Evolutionary conservation across 2,329 filamentous ascomycete species (phyloP).

Genomic region (Conoideocrella luteorostrata): DNA sequence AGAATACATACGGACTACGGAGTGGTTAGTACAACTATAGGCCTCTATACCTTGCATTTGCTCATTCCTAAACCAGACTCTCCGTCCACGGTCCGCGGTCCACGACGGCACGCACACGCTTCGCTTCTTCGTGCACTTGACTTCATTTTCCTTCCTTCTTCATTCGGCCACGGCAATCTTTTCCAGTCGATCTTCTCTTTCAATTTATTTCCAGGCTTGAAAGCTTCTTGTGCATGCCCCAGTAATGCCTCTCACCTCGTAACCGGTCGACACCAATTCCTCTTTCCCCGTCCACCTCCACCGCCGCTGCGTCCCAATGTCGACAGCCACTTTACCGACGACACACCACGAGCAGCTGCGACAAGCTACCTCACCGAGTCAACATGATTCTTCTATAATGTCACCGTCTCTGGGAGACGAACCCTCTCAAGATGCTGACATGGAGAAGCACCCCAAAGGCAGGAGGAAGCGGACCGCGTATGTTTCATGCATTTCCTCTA

Average conservation of each 20-base stretch:
- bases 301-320: constrained; percentile 17
- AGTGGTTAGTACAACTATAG: no score
- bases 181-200: not conserved
- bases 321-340: constrained; percentile 17
- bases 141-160: not conserved
- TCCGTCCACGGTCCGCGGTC: constrained; percentile 10
- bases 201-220: not conserved
- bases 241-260: constrained; percentile 12
- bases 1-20: not conserved
- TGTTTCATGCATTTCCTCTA: constrained; percentile 22
- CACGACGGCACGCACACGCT: constrained; percentile 10
- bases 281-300: not conserved
- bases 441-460: constrained; percentile 47
- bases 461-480: constrained; percentile 61
- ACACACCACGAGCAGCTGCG: constrained; percentile 18
- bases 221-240: not conserved
- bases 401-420: constrained; percentile 10
- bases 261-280: constrained; percentile 1
- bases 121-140: constrained; percentile 12
- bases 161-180: no score
- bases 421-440: constrained; percentile 11
- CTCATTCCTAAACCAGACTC: constrained; percentile 9
- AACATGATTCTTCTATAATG: constrained; percentile 17
- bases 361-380: constrained; percentile 15
- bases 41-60: constrained; percentile 5